Percentiles rank a stretch among this genome's conserved stretches.
Conservation (phyloP, 345 rosid species). For the Bruguiera parviflora region DNA sequence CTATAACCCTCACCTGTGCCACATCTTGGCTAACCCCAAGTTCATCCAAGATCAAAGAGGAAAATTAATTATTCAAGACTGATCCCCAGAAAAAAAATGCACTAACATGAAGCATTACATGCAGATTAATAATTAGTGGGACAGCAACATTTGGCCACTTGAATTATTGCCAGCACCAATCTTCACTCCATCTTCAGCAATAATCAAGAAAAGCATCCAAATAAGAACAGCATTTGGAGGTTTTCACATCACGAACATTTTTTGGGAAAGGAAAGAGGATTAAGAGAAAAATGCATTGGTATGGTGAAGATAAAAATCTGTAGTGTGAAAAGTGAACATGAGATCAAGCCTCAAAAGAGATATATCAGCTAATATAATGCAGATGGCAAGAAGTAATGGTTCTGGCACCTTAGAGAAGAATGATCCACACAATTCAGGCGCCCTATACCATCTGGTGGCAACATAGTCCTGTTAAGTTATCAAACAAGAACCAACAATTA, state of each 20-base stretch:
- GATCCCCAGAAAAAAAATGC: background rate
- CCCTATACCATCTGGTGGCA: constrained; percentile 96
- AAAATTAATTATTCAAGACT: background rate
- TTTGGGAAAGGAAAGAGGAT: no score
- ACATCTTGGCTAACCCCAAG: background rate
- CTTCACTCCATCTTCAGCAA: no score
- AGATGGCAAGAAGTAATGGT: constrained; percentile 20
- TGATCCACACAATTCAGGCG: constrained; percentile 96
- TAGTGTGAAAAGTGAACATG: background rate
- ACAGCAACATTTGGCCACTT: no score
- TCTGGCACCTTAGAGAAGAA: constrained; percentile 83
- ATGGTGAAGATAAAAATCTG: no score
- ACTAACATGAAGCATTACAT: no score
- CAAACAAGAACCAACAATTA: constrained; percentile 3
- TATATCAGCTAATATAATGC: constrained; percentile 24
- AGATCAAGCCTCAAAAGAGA: constrained; percentile 4
- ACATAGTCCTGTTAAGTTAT: constrained; percentile 64
- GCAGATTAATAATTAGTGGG: no score
- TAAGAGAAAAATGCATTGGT: no score
- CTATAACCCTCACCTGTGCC: background rate
- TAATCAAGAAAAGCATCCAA: no score
- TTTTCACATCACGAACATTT: no score
- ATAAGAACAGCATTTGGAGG: no score
- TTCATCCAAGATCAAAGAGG: background rate
- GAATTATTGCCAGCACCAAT: no score